Evolutionary conservation across 192 early-diverging fungal genomes (phyloP).

Genomic region (Oehlia diaphana): DNA sequence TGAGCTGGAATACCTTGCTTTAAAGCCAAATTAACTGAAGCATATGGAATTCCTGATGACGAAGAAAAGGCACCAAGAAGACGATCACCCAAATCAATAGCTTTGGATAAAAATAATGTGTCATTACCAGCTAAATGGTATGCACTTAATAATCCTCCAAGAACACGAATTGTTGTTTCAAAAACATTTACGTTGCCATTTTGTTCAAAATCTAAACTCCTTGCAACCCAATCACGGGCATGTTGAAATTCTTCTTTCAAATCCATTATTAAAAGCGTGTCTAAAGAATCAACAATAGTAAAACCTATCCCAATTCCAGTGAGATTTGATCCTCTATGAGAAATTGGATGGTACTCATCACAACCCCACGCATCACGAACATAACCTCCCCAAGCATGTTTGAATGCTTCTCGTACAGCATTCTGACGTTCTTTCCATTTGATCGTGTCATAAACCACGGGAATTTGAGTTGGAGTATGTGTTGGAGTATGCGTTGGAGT

Average conservation of each 20-base stretch:
- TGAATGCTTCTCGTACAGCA: constrained; percentile 66
- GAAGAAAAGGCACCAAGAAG: constrained; percentile 71
- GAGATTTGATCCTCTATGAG: constrained; percentile 66
- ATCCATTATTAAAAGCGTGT: constrained; percentile 81
- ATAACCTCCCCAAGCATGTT: constrained; percentile 82
- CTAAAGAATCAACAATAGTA: constrained; percentile 82
- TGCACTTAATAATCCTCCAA: constrained; percentile 82
- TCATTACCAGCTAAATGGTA: constrained; percentile 76
- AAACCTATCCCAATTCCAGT: constrained; percentile 63
- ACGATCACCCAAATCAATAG: constrained; percentile 73
- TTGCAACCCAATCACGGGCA: constrained; percentile 63
- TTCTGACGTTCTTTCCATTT: constrained; percentile 55
- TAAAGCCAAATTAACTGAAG: constrained; percentile 54
- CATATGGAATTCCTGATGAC: constrained; percentile 64
- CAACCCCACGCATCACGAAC: constrained; percentile 74
- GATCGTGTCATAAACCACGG: background rate
- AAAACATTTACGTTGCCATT: constrained; percentile 73
- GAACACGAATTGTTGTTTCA: constrained; percentile 84
- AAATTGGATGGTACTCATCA: constrained; percentile 83
- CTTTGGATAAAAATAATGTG: constrained; percentile 64
- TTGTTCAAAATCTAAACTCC: constrained; percentile 64
- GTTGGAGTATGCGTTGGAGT: too few relatives aligned
- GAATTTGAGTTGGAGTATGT: background rate
- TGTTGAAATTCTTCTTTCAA: constrained; percentile 71
- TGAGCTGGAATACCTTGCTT: constrained; percentile 52